These are phyloP conservation scores for Hexamita inflata DNA, from an alignment of 208 protist species.

Conservation along the genomic window DNA sequence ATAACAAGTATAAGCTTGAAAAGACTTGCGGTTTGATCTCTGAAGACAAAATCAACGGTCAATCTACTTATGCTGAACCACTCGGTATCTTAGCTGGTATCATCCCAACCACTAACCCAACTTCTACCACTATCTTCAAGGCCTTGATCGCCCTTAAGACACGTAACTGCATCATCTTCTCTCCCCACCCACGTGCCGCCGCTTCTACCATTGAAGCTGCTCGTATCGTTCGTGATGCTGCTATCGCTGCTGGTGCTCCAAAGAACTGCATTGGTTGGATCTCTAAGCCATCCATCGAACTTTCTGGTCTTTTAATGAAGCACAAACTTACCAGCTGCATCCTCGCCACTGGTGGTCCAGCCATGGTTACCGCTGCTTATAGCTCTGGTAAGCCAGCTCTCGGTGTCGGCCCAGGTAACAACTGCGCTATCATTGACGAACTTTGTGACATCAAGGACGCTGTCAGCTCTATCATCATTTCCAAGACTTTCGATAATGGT, in stretches of 20 bases:
- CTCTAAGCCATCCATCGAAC: slow-evolving; percentile 15
- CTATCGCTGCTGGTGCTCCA: slow-evolving; percentile 35
- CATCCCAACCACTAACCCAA: slow-evolving; percentile 42
- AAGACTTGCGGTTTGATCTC: slow-evolving; percentile 42
- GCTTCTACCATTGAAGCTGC: slow-evolving; percentile 28
- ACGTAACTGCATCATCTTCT: slow-evolving; percentile 40
- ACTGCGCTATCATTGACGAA: slow-evolving; percentile 41
- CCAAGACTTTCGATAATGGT: slow-evolving; percentile 48
- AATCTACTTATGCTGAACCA: slow-evolving; percentile 39
- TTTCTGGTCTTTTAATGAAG: slow-evolving; percentile 29
- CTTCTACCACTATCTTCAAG: slow-evolving; percentile 47
- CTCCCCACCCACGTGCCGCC: slow-evolving; percentile 29
- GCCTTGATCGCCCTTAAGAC: slow-evolving; percentile 41
- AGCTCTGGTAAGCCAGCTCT: slow-evolving; percentile 38
- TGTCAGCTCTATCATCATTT: slow-evolving; percentile 31
- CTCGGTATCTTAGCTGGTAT: slow-evolving; percentile 41
- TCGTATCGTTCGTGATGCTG: slow-evolving; percentile 32
- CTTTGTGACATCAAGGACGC: slow-evolving; percentile 27
- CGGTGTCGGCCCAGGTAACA: slow-evolving; percentile 41
- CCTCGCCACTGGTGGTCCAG: slow-evolving; percentile 43
- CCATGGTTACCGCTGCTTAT: slow-evolving; percentile 46
- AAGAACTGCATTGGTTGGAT: slow-evolving; percentile 32
- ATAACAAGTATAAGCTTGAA: slow-evolving; percentile 34
- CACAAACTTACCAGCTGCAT: slow-evolving; percentile 19
- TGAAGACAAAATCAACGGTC: slow-evolving; percentile 28